phyloP scores from a whole-genome alignment of 2,329 filamentous ascomycete genomes.

The Alternaria ventricosa region DNA sequence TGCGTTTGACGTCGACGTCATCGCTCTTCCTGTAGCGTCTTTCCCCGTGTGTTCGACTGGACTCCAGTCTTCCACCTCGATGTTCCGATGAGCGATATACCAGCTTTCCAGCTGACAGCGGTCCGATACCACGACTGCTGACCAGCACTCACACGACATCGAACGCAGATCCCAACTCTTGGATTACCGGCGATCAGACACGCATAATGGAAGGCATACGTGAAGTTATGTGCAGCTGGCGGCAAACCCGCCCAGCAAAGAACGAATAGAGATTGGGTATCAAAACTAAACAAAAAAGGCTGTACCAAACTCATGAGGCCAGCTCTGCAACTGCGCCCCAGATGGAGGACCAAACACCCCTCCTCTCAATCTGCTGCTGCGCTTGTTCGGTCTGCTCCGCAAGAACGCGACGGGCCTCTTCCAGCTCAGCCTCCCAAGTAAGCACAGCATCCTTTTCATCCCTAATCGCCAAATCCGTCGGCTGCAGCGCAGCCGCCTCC shows the following conservation, averaged over 20 bases:
- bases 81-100: neutral
- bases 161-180: neutral
- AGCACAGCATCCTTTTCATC: slow-evolving; percentile 26
- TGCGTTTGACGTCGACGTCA: neutral
- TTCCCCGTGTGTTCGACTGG: neutral
- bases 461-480: slow-evolving; percentile 24
- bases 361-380: too few relatives aligned
- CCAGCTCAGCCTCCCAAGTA: slow-evolving; percentile 25
- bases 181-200: neutral
- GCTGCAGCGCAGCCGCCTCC: slow-evolving; percentile 23
- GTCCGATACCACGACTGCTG: neutral
- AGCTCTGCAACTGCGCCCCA: slow-evolving; percentile 3
- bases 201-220: neutral
- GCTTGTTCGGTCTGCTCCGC: too few relatives aligned
- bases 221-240: neutral
- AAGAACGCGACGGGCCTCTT: too few relatives aligned
- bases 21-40: neutral
- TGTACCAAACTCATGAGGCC: slow-evolving; percentile 6
- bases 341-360: neutral
- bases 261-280: neutral
- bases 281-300: neutral
- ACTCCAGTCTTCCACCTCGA: rapidly evolving
- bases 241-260: neutral
- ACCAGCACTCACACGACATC: neutral
- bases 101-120: neutral